Percentiles rank a stretch among this genome's conserved stretches.
These are phyloP conservation scores for Bipolaris victoriae DNA, from an alignment of 2,329 filamentous ascomycete genomes.

Conservation along the genomic window DNA sequence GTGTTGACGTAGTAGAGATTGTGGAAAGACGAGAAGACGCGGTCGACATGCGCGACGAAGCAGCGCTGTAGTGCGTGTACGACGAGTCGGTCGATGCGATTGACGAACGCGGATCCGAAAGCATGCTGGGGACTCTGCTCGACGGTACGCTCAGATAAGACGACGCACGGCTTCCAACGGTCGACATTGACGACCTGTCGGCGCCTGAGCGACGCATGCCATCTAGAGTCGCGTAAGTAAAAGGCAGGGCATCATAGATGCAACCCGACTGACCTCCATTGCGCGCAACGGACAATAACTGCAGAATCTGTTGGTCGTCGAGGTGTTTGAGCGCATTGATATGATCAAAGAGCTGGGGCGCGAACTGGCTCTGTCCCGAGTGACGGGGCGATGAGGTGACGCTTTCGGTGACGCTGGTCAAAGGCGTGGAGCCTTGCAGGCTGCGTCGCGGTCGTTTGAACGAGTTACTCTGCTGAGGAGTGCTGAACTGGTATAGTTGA, in stretches of 20 bases:
- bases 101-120: constrained; percentile 47
- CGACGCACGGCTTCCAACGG: constrained; percentile 45
- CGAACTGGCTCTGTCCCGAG: constrained; percentile 42
- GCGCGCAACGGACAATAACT: constrained; percentile 47
- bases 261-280: constrained; percentile 43
- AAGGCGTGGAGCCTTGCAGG: constrained; percentile 45
- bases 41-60: constrained; percentile 47
- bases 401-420: constrained; percentile 47
- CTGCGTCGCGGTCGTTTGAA: constrained; percentile 49
- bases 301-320: constrained; percentile 48
- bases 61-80: constrained; percentile 47
- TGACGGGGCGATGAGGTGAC: constrained; percentile 45
- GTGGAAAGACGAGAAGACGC: constrained; percentile 47
- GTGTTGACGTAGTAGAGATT: constrained; percentile 41
- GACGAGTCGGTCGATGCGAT: constrained; percentile 49
- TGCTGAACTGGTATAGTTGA: constrained; percentile 46
- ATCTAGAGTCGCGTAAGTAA: constrained; percentile 39
- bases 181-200: constrained; percentile 47
- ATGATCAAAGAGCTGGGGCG: constrained; percentile 48
- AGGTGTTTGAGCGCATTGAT: constrained; percentile 50
- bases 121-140: constrained; percentile 47
- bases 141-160: constrained; percentile 48
- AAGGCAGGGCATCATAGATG: constrained; percentile 14
- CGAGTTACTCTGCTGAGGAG: constrained; percentile 43
- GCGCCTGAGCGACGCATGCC: constrained; percentile 42